These are phyloP conservation scores for Penicillium brasilianum DNA, from an alignment of 2,329 filamentous ascomycete genomes.

Conservation along the genomic window DNA sequence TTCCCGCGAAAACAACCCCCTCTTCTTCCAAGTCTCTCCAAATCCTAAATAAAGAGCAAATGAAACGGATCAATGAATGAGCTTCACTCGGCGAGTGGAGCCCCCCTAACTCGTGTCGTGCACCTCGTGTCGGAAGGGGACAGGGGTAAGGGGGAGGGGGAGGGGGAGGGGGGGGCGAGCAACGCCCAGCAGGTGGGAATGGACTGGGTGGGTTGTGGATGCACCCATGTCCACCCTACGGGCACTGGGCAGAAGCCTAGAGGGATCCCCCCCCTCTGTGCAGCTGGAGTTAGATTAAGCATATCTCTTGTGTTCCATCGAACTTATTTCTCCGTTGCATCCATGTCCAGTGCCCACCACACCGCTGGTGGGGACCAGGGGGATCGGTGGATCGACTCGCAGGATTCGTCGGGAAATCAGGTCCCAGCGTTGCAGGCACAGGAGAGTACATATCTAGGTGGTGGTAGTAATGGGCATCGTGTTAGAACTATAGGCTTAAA, in stretches of 20 bases:
- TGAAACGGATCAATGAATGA: neutral
- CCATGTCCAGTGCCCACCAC: conserved; percentile 35
- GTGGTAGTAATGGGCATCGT: neutral
- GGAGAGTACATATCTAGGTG: conserved; percentile 15
- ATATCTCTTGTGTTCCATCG: conserved; percentile 33
- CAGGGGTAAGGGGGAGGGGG: conserved; percentile 1
- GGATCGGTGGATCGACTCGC: conserved; percentile 27
- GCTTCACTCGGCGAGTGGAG: conserved; percentile 1
- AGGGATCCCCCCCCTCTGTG: neutral
- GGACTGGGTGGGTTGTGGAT: conserved; percentile 15
- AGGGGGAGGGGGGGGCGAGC: neutral
- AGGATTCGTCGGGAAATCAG: conserved; percentile 29
- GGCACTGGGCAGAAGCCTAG: too few relatives aligned
- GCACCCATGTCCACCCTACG: conserved; percentile 6
- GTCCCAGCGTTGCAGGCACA: conserved; percentile 15
- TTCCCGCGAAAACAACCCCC: neutral
- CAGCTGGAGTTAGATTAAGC: conserved; percentile 37
- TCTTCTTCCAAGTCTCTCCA: neutral
- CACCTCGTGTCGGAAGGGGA: conserved; percentile 11
- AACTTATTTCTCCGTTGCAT: conserved; percentile 33
- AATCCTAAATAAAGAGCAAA: neutral
- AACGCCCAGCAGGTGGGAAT: neutral
- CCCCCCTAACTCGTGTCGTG: conserved; percentile 9
- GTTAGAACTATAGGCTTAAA: neutral
- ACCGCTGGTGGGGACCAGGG: conserved; percentile 27